Evolutionary conservation across 352 stramenopile species (phyloP).

Genomic region (Globisporangium emineosum): DNA sequence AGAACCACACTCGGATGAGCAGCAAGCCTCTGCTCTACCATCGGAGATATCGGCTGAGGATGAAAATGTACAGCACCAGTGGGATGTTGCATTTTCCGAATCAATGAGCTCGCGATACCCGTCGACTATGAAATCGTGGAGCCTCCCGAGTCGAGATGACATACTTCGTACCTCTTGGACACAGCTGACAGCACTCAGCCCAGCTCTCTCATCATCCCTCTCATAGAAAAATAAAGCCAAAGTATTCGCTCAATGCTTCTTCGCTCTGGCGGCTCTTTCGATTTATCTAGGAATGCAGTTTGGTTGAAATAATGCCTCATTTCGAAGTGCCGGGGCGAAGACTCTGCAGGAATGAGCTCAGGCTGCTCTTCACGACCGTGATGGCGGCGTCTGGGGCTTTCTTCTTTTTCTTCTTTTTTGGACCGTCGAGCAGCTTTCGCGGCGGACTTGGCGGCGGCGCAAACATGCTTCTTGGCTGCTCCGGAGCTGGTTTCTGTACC

Average conservation of each 20-base stretch:
- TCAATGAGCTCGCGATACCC: conserved; percentile 12
- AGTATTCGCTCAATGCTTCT: neutral
- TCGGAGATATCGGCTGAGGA: neutral
- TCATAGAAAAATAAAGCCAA: neutral
- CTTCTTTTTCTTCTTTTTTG: conserved; percentile 74
- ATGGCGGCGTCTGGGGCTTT: conserved; percentile 28
- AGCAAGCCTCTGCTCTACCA: too few species aligned
- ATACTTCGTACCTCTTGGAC: conserved; percentile 18
- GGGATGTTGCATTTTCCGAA: neutral
- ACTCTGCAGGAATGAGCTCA: conserved; percentile 61
- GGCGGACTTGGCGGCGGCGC: conserved; percentile 49
- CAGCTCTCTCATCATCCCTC: neutral
- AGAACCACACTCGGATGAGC: neutral
- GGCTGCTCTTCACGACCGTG: conserved; percentile 55
- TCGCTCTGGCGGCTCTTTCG: neutral
- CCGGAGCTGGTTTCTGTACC: neutral
- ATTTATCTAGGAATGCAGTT: neutral
- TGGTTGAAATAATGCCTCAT: conserved; percentile 16
- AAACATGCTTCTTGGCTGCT: conserved; percentile 40
- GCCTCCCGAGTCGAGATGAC: conserved; percentile 10
- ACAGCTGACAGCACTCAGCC: conserved; percentile 5
- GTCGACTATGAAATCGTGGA: conserved; percentile 17
- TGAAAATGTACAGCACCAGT: neutral
- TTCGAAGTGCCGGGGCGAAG: conserved; percentile 34
- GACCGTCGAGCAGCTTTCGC: conserved; percentile 64